Percentiles rank a stretch among this genome's conserved stretches.
Evolutionary conservation across 78 protist species (phyloP).

Genomic region (Dictyostelium purpureum): DNA sequence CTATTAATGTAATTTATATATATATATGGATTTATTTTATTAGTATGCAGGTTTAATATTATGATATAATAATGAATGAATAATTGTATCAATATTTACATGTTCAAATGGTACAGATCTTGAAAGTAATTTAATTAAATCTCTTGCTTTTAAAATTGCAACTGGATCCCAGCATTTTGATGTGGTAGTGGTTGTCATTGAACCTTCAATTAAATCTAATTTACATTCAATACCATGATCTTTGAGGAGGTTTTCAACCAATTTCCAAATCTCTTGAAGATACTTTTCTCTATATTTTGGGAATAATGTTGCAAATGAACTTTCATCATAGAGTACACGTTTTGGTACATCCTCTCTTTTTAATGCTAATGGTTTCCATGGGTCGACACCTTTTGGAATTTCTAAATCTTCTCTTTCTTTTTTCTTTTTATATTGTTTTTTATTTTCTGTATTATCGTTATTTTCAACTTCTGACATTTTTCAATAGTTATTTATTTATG

Average conservation of each 20-base stretch:
- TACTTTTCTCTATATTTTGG: conserved; percentile 96
- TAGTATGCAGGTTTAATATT: background rate
- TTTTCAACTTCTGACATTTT: too few species aligned
- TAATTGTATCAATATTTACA: conserved; percentile 30
- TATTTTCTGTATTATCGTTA: background rate
- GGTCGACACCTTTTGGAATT: conserved; percentile 58
- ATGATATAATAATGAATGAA: background rate
- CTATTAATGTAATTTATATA: conserved; percentile 13
- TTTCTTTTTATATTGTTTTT: conserved; percentile 31
- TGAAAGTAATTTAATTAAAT: conserved; percentile 94
- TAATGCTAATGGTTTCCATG: conserved; percentile 62
- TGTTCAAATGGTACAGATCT: conserved; percentile 93
- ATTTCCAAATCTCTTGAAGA: conserved; percentile 92
- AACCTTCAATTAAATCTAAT: conserved; percentile 96
- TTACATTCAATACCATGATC: conserved; percentile 87
- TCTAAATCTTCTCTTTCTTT: conserved; percentile 20
- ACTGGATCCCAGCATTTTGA: conserved; percentile 98
- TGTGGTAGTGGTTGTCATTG: conserved; percentile 97
- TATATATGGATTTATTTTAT: background rate
- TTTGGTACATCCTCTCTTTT: conserved; percentile 56
- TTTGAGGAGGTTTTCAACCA: conserved; percentile 69
- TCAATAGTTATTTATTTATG: too few species aligned
- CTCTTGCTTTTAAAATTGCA: conserved; percentile 96
- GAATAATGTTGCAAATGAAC: conserved; percentile 94
- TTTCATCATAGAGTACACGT: conserved; percentile 84